These are phyloP conservation scores for Aspergillus panamensis DNA, from an alignment of 495 filamentous ascomycete species.

Conservation along the genomic window DNA sequence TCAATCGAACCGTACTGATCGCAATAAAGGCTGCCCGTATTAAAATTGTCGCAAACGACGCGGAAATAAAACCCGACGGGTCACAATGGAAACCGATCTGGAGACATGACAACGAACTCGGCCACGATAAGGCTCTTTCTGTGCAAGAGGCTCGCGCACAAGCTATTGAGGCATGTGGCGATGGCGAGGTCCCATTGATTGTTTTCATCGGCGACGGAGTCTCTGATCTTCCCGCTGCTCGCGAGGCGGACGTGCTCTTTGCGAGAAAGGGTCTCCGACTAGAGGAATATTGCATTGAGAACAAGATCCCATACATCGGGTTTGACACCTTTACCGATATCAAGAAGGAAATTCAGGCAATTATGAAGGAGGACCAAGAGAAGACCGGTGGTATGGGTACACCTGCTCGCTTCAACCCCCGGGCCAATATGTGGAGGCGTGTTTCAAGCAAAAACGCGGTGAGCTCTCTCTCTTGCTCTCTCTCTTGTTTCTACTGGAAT, in stretches of 20 bases:
- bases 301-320: conserved; percentile 58
- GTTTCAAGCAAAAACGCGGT: conserved; percentile 56
- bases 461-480: conserved; percentile 20
- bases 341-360: conserved; percentile 57
- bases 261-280: conserved; percentile 64
- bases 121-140: conserved; percentile 67
- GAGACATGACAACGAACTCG: conserved; percentile 63
- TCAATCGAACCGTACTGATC: neutral
- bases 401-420: conserved; percentile 63
- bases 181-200: conserved; percentile 65
- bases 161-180: conserved; percentile 51
- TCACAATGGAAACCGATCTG: conserved; percentile 66
- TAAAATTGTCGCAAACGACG: conserved; percentile 71
- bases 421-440: conserved; percentile 68
- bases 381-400: conserved; percentile 62
- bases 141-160: conserved; percentile 57
- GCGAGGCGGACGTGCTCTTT: conserved; percentile 74
- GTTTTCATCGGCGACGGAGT: conserved; percentile 79
- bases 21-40: conserved; percentile 52
- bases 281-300: conserved; percentile 67
- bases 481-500: neutral
- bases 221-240: conserved; percentile 68
- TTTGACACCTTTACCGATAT: conserved; percentile 70
- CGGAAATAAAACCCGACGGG: conserved; percentile 55
- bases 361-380: conserved; percentile 58